Evolutionary conservation across 2,329 filamentous ascomycete species (phyloP), one percentile per base, ranked within the genome.

Genomic region (Colletotrichum chrysophilum): DNA sequence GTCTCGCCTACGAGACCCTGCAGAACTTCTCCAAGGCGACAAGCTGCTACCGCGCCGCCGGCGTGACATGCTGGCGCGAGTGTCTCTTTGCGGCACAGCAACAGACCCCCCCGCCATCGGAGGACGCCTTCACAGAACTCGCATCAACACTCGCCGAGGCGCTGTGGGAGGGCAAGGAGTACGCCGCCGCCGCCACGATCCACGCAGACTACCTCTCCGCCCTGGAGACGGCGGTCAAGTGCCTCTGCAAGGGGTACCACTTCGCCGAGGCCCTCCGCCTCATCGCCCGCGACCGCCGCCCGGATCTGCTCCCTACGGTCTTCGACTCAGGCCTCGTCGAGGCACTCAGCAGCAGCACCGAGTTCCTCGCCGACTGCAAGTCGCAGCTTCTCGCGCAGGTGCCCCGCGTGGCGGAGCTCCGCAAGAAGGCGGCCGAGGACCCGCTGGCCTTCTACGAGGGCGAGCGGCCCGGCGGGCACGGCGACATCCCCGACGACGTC

Each of bases 341-440:
- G 74, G 93, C 94, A 3, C 93, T 97, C 72, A 93, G 94, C 26
- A 92, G 91, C 69, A 96, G 94, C 80, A 98, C 96, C 1, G 97
- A 98, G 82, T 93, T 98, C 75, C 91, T 99, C 13, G 95, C 97
- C 2, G 97, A 99, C 83, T 98, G 96, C 90, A 95, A 95, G 83
- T 89, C 89, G 0, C 97, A 99, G 83, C 89, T 98, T 4, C 88
- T 89, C 62, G 94, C 95, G 0, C 97, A 99, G 82, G 92, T 98
- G 0, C 96, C 96, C 0, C 94, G 97, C 21, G 92, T 99, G 77
- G 88, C 89, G 8, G 96, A 98, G 82, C 90, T 99, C 30, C 93
- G 96, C 2, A 87, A 89, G 69, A 96, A 95, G 81, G 97, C 97
- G 70, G 90, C 91, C 52, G 92, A 95, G 78, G 96, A 99, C 80